Conservation (phyloP, 306 rosid species). For the Ceratonia siliqua region DNA sequence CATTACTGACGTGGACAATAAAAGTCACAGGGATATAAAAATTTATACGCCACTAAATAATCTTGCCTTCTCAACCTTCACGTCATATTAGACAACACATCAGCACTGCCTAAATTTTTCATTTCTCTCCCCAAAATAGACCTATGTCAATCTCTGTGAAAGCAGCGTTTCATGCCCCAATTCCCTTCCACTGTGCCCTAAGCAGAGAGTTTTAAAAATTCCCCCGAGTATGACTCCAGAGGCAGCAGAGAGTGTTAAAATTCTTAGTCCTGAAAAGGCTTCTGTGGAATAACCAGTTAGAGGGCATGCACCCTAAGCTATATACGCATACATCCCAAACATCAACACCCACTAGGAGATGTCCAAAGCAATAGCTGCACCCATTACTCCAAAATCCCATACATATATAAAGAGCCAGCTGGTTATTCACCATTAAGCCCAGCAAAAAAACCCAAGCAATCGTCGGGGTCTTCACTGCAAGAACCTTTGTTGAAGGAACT, state of each 20-base stretch:
- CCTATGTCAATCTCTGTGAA: no score
- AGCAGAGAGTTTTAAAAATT: no score
- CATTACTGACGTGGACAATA: no score
- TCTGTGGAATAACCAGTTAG: slow-evolving; percentile 55
- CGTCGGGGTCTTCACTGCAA: slow-evolving; percentile 58
- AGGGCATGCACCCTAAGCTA: slow-evolving; percentile 65
- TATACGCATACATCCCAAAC: slow-evolving; percentile 47
- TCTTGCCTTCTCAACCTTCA: no score
- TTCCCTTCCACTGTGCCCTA: no score
- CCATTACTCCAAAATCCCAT: slow-evolving; percentile 56
- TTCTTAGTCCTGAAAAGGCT: slow-evolving; percentile 74
- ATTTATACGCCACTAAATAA: no score
- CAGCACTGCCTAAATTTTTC: no score
- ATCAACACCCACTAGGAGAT: slow-evolving; percentile 72
- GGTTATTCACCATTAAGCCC: slow-evolving; percentile 42
- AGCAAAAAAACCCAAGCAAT: slow-evolving; percentile 60
- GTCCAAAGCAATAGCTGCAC: slow-evolving; percentile 69
- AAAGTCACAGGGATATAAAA: no score
- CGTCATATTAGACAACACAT: no score
- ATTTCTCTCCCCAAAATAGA: no score
- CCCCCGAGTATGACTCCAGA: slow-evolving; percentile 82
- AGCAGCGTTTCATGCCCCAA: no score
- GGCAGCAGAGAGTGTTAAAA: slow-evolving; percentile 63
- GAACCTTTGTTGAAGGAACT: slow-evolving; percentile 71
- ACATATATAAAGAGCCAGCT: slow-evolving; percentile 58